Evolutionary conservation across 768 basidiomycete genomes (phyloP), one percentile per base, ranked within the genome.

Genomic region (Coprinopsis cinerea): DNA sequence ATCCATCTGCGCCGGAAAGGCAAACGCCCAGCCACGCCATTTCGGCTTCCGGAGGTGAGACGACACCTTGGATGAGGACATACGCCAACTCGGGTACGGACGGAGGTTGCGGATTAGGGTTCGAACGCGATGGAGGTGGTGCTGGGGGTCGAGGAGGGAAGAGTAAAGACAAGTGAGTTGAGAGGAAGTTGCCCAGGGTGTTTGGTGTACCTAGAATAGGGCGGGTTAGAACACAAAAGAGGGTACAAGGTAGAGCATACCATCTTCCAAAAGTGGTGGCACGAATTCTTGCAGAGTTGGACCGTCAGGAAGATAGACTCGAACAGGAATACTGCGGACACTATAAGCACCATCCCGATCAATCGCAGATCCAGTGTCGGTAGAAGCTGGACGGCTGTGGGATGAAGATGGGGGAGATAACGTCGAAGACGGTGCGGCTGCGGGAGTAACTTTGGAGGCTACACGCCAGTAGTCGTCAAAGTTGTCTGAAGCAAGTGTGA

Each of bases 381-480:
- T 76, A 47, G 88, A 78, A 32, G 79, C 77, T 37, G 86, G 80
- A 13, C 87, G 77, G 26, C 70, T 67, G 53, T 85, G 83, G 62
- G 82, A 65, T 3, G 85, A 78, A n/a, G 70, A 71, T n/a, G 75
- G 75, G 26, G 80, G 66, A 4, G 77, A 69, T 1, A 75, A 72
- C 18, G 76, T 77, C 1, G 84, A 85, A 53, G 72, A 73, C 4
- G 81, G 72, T 1, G 85, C 86, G 2, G 88, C 88, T 2, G 89
- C 81, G 2, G 96, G 96, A 23, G 91, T 85, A 39, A 98, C 79
- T 60, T 94, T 93, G n/a, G 87, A 80, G 2, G 92, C 92, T 55
- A 97, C 88, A 23, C 90, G 81, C 85, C 92, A 94, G 61, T 88
- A 96, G 53, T 92, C 83, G 59, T 97, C 93, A 59, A 93, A 98